phyloP scores from a whole-genome alignment of 2,329 filamentous ascomycete genomes.

The Tricladium varicosporioides region DNA sequence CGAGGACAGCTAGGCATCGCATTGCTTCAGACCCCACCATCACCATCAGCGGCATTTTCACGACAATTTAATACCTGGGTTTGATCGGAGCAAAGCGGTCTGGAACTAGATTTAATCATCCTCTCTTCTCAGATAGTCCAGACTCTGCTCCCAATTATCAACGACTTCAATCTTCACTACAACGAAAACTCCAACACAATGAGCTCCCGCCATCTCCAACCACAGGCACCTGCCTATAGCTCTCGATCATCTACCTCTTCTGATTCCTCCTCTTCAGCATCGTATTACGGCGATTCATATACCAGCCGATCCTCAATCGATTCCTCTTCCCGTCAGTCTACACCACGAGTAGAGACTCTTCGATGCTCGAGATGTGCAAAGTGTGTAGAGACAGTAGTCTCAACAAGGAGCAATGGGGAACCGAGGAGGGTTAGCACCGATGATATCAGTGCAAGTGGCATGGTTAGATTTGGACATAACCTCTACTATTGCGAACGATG shows the following conservation, averaged over 20 bases:
- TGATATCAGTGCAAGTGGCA: constrained; percentile 55
- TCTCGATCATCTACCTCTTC: constrained; percentile 16
- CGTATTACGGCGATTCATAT: constrained; percentile 9
- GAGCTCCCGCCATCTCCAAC: neutral
- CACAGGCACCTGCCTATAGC: constrained; percentile 6
- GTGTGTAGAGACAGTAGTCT: constrained; percentile 56
- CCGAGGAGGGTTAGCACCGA: constrained; percentile 42
- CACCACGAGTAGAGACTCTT: constrained; percentile 50
- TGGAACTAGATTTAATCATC: neutral
- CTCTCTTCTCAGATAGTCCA: neutral
- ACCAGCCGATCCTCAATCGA: constrained; percentile 19
- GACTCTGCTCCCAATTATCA: neutral
- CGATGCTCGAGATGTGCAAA: constrained; percentile 62
- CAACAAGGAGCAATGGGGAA: constrained; percentile 11
- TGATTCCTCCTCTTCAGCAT: constrained; percentile 20
- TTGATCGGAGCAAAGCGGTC: neutral
- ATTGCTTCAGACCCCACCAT: neutral
- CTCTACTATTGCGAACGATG: constrained; percentile 66
- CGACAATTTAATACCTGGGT: neutral
- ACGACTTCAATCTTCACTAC: neutral
- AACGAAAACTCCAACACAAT: neutral
- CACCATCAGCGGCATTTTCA: no score
- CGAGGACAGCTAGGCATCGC: neutral
- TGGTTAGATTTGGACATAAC: constrained; percentile 64
- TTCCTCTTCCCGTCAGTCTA: constrained; percentile 3